A percentile compares a stretch with the other conserved stretches of the same genome.
These are phyloP conservation scores for Podaxis mareebaensis DNA, from an alignment of 768 basidiomycete species.

Conservation along the genomic window DNA sequence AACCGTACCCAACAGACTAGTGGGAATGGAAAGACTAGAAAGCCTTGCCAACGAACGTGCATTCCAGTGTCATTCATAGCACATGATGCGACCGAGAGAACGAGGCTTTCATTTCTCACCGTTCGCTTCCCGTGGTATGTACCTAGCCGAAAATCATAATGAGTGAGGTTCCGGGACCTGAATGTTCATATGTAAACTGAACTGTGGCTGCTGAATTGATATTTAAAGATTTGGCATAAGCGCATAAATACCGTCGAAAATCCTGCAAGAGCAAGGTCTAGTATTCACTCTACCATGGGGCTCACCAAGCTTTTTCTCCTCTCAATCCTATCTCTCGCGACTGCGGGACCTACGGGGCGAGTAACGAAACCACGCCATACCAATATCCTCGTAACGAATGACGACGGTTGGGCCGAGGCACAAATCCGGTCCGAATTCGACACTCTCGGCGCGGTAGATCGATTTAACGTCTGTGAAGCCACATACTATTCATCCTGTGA, in stretches of 20 bases:
- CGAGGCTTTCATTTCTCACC: neutral
- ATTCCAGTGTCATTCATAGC: neutral
- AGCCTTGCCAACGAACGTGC: neutral
- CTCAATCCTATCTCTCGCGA: slow-evolving; percentile 1
- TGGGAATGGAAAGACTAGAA: neutral
- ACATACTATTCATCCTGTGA: neutral
- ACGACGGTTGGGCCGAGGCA: slow-evolving; percentile 47
- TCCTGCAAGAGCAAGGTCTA: neutral
- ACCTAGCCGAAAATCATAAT: neutral
- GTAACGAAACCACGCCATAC: neutral
- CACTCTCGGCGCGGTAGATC: slow-evolving; percentile 36
- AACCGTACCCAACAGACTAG: too few species aligned
- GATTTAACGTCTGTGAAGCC: slow-evolving; percentile 33
- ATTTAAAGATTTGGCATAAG: neutral
- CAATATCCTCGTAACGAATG: slow-evolving; percentile 34
- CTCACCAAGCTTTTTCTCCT: neutral
- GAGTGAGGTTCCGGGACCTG: neutral
- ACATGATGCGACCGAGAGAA: neutral
- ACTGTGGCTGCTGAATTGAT: neutral
- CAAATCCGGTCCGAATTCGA: slow-evolving; percentile 43
- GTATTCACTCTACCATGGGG: neutral
- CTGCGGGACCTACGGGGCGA: slow-evolving; percentile 4
- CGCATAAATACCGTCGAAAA: neutral
- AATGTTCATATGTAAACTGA: neutral
- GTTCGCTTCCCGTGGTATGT: neutral